These are phyloP conservation scores for Botrytis fragariae DNA, from an alignment of 2,329 filamentous ascomycete species.

Conservation along the genomic window DNA sequence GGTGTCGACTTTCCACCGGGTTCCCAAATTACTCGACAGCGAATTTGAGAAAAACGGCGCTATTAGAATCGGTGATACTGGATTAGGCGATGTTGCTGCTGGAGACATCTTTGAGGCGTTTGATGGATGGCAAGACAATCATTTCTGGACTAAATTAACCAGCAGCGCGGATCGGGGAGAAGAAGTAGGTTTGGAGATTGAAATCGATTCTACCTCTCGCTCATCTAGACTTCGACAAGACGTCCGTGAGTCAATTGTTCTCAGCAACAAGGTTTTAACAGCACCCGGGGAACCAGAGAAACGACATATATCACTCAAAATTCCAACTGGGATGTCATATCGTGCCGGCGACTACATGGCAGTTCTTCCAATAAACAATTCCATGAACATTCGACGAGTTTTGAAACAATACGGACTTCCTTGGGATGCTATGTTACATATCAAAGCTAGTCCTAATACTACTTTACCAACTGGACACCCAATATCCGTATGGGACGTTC, in stretches of 20 bases:
- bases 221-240: constrained; percentile 54
- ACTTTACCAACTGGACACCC: constrained; percentile 46
- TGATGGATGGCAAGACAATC: constrained; percentile 63
- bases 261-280: constrained; percentile 52
- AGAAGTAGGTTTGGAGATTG: constrained; percentile 11
- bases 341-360: constrained; percentile 29
- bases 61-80: constrained; percentile 1
- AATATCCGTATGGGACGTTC: constrained; percentile 52
- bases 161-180: constrained; percentile 10
- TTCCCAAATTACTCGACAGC: constrained; percentile 61
- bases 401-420: constrained; percentile 19
- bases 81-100: constrained; percentile 13
- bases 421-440: constrained; percentile 51
- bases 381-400: constrained; percentile 33
- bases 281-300: constrained; percentile 46
- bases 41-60: constrained; percentile 24
- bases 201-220: constrained; percentile 26
- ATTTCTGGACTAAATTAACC: constrained; percentile 46
- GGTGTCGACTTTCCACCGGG: constrained; percentile 61
- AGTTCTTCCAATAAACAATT: constrained; percentile 26
- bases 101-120: constrained; percentile 67
- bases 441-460: constrained; percentile 43
- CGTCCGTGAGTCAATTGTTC: constrained; percentile 58
- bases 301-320: constrained; percentile 53
- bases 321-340: constrained; percentile 26